Conservation (phyloP, 345 rosid species). For the Eucalyptus globulus region DNA sequence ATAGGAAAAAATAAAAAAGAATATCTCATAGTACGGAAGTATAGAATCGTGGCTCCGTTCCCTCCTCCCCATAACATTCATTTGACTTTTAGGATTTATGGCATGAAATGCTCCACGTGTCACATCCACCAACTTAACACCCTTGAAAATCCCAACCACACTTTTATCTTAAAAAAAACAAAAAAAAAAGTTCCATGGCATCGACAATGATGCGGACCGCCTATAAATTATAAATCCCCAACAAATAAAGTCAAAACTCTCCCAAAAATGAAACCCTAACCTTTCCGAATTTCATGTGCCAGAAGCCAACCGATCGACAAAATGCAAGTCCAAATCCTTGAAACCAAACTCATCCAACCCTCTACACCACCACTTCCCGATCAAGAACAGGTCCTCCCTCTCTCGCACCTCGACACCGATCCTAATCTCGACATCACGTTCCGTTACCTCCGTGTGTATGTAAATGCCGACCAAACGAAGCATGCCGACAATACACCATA, state of each 20-base stretch:
- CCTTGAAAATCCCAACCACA: not conserved
- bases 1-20: not conserved
- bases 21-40: not conserved
- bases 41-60: not conserved
- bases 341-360: constrained; percentile 37
- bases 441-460: constrained; percentile 74
- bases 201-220: not conserved
- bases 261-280: not conserved
- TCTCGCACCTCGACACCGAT: constrained; percentile 68
- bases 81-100: not conserved
- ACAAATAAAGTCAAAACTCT: not conserved
- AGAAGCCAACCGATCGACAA: not conserved
- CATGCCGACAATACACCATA: constrained; percentile 30
- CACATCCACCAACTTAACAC: not conserved
- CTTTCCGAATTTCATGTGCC: not conserved
- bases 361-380: constrained; percentile 22
- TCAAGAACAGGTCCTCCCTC: constrained; percentile 37
- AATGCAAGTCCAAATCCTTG: constrained; percentile 35
- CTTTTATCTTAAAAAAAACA: not conserved
- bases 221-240: not conserved
- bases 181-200: not conserved
- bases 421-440: constrained; percentile 51
- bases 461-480: not conserved
- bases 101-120: not conserved
- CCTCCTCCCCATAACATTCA: not conserved